Conservation (phyloP, 2,329 filamentous ascomycete species). For the Monilinia vaccinii-corymbosi region DNA sequence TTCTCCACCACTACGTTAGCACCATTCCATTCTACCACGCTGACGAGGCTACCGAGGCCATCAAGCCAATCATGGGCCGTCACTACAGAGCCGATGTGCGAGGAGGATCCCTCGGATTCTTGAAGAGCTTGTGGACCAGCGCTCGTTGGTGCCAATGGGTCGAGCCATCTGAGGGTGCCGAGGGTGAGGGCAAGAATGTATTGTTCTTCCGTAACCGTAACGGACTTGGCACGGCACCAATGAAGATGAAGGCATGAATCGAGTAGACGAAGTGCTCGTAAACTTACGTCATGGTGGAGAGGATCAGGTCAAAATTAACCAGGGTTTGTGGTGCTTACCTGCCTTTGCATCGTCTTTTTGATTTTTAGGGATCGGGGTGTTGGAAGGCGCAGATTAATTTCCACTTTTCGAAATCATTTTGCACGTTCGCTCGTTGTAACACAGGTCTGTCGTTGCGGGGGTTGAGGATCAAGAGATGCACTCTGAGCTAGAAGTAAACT, state of each 20-base stretch:
- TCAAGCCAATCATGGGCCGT: slow-evolving; percentile 87
- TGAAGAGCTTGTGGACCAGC: slow-evolving; percentile 71
- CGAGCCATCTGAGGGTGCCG: slow-evolving; percentile 75
- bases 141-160: slow-evolving; percentile 94
- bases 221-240: slow-evolving; percentile 52
- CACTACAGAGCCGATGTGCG: slow-evolving; percentile 83
- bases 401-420: not conserved
- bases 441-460: not conserved
- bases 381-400: not conserved
- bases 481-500: not conserved
- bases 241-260: slow-evolving; percentile 19
- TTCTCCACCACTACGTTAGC: slow-evolving; percentile 95
- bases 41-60: slow-evolving; percentile 87
- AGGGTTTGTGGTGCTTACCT: not conserved
- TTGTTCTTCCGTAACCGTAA: slow-evolving; percentile 98
- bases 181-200: slow-evolving; percentile 74
- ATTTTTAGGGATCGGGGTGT: not conserved
- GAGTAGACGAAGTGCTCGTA: slow-evolving; percentile 2
- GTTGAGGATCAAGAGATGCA: not conserved
- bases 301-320: not conserved
- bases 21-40: slow-evolving; percentile 96
- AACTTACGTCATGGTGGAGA: not conserved
- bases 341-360: not conserved
- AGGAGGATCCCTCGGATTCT: slow-evolving; percentile 73
- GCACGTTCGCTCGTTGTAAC: not conserved